phyloP scores from a whole-genome alignment of 352 stramenopile species.

The Phytophthora sp. region DNA sequence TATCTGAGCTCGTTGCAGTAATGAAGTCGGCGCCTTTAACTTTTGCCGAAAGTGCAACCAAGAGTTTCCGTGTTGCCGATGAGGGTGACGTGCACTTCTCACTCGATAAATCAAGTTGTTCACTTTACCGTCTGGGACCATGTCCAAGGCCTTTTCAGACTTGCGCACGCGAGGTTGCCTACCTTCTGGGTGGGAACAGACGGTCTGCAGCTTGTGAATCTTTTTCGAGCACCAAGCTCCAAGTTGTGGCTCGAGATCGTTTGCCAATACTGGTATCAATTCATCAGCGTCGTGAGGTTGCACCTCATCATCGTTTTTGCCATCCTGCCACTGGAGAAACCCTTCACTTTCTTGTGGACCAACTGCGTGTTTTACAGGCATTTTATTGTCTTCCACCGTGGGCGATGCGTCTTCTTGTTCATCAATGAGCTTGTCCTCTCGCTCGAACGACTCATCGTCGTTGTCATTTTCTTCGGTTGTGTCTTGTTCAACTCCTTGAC shows the following conservation, averaged over 20 bases:
- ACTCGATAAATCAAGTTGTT: constrained; percentile 20
- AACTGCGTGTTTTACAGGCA: background rate
- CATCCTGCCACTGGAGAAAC: background rate
- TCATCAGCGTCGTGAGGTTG: background rate
- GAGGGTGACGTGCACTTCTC: background rate
- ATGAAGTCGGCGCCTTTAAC: constrained; percentile 2
- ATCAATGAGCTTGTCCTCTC: background rate
- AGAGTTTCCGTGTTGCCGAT: background rate
- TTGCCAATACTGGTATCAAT: background rate
- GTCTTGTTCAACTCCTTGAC: background rate
- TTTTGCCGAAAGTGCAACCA: constrained; percentile 4
- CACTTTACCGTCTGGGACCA: constrained; percentile 3
- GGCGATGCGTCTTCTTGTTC: background rate
- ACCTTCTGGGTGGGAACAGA: background rate
- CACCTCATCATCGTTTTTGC: background rate
- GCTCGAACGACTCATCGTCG: constrained; percentile 24
- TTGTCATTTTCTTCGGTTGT: constrained; percentile 11
- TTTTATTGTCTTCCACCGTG: too few species aligned
- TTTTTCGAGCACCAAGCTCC: constrained; percentile 21
- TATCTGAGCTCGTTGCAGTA: constrained; percentile 31
- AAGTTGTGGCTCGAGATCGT: constrained; percentile 1
- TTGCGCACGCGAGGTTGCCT: background rate
- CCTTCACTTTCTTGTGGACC: background rate
- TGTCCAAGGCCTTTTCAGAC: background rate
- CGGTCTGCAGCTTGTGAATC: constrained; percentile 7